Evolutionary conservation across 345 rosid genomes (phyloP).

Genomic region (Populus tremula): DNA sequence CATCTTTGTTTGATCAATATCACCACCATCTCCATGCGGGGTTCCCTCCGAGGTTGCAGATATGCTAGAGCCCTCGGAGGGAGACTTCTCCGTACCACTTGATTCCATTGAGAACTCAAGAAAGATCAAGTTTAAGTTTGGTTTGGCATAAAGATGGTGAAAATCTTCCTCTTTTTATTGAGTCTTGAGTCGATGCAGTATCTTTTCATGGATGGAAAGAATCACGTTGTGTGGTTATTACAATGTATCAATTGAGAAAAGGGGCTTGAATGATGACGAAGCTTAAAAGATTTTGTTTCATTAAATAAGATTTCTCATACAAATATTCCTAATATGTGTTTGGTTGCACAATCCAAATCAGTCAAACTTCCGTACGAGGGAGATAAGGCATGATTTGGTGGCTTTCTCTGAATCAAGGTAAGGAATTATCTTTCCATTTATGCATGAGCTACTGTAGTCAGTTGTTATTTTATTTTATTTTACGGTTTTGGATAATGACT

Average conservation of each 20-base stretch:
- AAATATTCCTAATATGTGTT: constrained; percentile 5
- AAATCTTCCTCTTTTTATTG: constrained; percentile 15
- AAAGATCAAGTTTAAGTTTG: not conserved
- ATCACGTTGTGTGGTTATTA: constrained; percentile 16
- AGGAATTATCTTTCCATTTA: not conserved
- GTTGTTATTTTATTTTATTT: not conserved
- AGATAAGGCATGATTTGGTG: not conserved
- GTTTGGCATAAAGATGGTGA: not conserved
- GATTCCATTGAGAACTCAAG: constrained; percentile 25
- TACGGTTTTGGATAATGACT: not conserved
- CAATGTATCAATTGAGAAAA: constrained; percentile 7
- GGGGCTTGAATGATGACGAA: constrained; percentile 12
- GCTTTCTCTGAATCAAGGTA: not conserved
- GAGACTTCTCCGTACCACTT: constrained; percentile 10
- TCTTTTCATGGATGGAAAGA: constrained; percentile 29
- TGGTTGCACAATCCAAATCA: not conserved
- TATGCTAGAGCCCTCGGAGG: constrained; percentile 35
- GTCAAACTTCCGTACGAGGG: not conserved
- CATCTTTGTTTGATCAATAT: not conserved
- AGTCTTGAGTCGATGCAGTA: constrained; percentile 11
- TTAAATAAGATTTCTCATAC: not conserved
- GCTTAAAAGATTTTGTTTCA: constrained; percentile 4
- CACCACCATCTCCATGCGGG: not conserved
- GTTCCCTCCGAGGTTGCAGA: constrained; percentile 31
- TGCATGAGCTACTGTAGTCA: not conserved